These are phyloP conservation scores for Aureobasidium leucospermi DNA, from an alignment of 2,329 filamentous ascomycete genomes.

Conservation along the genomic window DNA sequence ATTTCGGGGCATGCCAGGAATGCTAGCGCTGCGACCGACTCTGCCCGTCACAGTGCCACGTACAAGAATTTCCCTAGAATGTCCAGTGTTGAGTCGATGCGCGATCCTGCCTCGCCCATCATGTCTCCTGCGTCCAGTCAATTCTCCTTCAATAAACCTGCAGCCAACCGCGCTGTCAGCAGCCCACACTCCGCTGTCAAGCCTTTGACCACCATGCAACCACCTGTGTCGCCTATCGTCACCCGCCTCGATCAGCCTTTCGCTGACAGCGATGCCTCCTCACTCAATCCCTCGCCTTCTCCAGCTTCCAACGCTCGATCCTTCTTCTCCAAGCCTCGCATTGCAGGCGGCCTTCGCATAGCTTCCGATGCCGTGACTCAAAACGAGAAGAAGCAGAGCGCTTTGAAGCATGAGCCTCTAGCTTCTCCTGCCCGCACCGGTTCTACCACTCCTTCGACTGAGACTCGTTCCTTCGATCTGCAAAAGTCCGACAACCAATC, in stretches of 20 bases:
- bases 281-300: slow-evolving; percentile 38
- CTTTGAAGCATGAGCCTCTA: slow-evolving; percentile 40
- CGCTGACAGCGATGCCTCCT: slow-evolving; percentile 43
- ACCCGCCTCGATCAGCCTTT: slow-evolving; percentile 47
- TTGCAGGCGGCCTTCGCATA: slow-evolving; percentile 64
- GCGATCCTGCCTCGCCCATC: slow-evolving; percentile 40
- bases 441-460: slow-evolving; percentile 58
- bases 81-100: slow-evolving; percentile 68
- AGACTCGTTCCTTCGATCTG: slow-evolving; percentile 34
- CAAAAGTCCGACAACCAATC: slow-evolving; percentile 30
- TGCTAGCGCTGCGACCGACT: slow-evolving; percentile 58
- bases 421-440: slow-evolving; percentile 67
- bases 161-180: slow-evolving; percentile 33
- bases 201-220: slow-evolving; percentile 32
- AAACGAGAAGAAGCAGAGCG: slow-evolving; percentile 42
- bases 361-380: slow-evolving; percentile 67
- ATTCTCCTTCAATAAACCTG: slow-evolving; percentile 45
- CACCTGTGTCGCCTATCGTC: slow-evolving; percentile 46
- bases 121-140: slow-evolving; percentile 59
- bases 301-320: slow-evolving; percentile 28
- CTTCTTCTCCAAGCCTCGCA: slow-evolving; percentile 38
- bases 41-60: slow-evolving; percentile 48
- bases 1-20: slow-evolving; percentile 53
- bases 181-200: slow-evolving; percentile 45
- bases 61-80: slow-evolving; percentile 66